Conservation (phyloP, 768 basidiomycete species). For the Boletus fagicola region DNA sequence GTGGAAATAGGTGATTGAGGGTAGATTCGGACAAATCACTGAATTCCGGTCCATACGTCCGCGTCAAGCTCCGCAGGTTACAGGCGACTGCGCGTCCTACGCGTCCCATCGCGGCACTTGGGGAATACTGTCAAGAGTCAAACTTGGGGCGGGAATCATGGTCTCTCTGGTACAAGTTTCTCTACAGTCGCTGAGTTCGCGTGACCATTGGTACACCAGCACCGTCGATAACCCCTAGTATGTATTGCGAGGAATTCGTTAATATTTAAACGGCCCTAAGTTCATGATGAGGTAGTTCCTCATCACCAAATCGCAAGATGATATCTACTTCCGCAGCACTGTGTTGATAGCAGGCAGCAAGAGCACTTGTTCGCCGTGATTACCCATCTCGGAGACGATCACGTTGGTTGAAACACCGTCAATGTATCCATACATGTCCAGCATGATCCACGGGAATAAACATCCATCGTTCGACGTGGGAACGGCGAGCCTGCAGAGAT, state of each 20-base stretch:
- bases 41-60: too few relatives aligned
- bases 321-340: conserved; percentile 8
- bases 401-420: conserved; percentile 24
- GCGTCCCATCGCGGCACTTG: too few relatives aligned
- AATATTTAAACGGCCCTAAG: neutral
- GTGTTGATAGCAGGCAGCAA: conserved; percentile 15
- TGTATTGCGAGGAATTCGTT: neutral
- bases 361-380: conserved; percentile 7
- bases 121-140: neutral
- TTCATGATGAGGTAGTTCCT: neutral
- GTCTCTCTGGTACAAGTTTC: neutral
- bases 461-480: conserved; percentile 20
- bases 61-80: too few relatives aligned
- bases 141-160: neutral
- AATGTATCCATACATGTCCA: conserved; percentile 28
- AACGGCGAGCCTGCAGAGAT: conserved; percentile 13
- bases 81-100: too few relatives aligned
- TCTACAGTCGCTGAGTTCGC: too few relatives aligned
- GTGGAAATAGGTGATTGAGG: too few relatives aligned
- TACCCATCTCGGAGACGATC: neutral
- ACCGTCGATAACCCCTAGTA: neutral
- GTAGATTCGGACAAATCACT: too few relatives aligned
- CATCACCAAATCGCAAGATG: neutral
- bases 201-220: neutral
- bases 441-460: conserved; percentile 17